Conservation (phyloP, 768 basidiomycete genomes). For the Xerocomus spinulosus region DNA sequence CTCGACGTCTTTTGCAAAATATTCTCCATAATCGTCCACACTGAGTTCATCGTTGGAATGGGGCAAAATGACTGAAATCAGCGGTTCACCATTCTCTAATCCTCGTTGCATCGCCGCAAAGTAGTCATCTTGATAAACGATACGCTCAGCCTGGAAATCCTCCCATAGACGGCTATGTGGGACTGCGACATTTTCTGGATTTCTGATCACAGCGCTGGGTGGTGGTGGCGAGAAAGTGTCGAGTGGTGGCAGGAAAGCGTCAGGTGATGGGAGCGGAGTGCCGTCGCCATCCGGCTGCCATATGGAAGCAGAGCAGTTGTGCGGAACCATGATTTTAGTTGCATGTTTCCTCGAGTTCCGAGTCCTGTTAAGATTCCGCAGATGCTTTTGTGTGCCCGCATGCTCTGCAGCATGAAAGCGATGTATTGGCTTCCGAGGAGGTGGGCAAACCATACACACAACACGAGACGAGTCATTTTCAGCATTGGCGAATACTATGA, state of each 20-base stretch:
- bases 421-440: background rate
- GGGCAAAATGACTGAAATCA: conserved; percentile 1
- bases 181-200: background rate
- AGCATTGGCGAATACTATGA: background rate
- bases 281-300: no score
- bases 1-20: background rate
- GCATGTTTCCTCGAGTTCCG: background rate
- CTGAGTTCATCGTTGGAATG: conserved; percentile 7
- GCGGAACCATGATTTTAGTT: no score
- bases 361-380: background rate
- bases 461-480: background rate
- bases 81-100: background rate
- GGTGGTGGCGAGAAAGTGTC: background rate
- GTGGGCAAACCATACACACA: conserved; percentile 1
- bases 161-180: conserved; percentile 7
- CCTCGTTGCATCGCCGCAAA: conserved; percentile 8
- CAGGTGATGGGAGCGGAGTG: no score
- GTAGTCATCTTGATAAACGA: conserved; percentile 1
- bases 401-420: conserved; percentile 2
- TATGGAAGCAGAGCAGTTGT: no score
- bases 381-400: conserved; percentile 4
- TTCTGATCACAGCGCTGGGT: background rate
- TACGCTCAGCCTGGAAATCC: conserved; percentile 3
- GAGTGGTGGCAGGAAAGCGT: no score
- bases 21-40: background rate